Percentiles rank a stretch among this genome's conserved stretches.
phyloP scores from a whole-genome alignment of 352 stramenopile genomes.

The Phytophthora lateralis region DNA sequence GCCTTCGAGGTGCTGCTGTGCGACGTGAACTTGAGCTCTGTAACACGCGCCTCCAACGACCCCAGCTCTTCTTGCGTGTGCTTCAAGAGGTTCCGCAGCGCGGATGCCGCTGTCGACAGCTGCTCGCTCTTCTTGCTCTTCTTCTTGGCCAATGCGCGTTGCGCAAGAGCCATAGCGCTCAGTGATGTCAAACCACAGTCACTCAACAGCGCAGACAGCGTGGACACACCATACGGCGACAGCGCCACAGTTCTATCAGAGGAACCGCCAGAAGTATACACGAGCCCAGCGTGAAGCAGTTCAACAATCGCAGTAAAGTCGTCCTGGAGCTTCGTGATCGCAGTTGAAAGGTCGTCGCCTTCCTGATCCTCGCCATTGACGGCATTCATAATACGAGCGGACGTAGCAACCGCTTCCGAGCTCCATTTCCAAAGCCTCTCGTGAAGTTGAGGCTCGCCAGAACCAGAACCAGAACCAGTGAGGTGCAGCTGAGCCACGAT shows the following conservation, averaged over 20 bases:
- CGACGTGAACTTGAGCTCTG: slow-evolving; percentile 31
- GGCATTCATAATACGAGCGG: slow-evolving; percentile 17
- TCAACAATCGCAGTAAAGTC: slow-evolving; percentile 36
- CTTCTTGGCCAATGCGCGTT: slow-evolving; percentile 59
- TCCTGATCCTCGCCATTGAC: slow-evolving; percentile 17
- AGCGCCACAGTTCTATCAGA: slow-evolving; percentile 25
- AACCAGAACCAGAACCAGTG: slow-evolving; percentile 8
- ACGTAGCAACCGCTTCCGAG: slow-evolving; percentile 23
- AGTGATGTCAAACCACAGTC: slow-evolving; percentile 66
- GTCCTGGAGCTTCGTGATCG: slow-evolving; percentile 31
- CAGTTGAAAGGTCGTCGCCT: slow-evolving; percentile 18
- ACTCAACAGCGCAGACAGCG: slow-evolving; percentile 55
- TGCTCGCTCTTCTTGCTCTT: slow-evolving; percentile 72
- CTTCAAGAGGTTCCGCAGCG: slow-evolving; percentile 64
- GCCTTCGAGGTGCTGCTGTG: neutral
- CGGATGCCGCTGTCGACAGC: slow-evolving; percentile 25
- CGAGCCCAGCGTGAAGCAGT: slow-evolving; percentile 26
- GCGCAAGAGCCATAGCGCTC: slow-evolving; percentile 46
- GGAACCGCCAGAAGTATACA: slow-evolving; percentile 13
- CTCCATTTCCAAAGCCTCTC: slow-evolving; percentile 69
- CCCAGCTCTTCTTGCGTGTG: slow-evolving; percentile 57
- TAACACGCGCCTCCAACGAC: slow-evolving; percentile 45
- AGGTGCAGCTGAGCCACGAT: slow-evolving; percentile 35
- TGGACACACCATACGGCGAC: slow-evolving; percentile 59
- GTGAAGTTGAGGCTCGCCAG: slow-evolving; percentile 25